phyloP scores from a whole-genome alignment of 129 eudicot species.

The Cynara cardunculus region DNA sequence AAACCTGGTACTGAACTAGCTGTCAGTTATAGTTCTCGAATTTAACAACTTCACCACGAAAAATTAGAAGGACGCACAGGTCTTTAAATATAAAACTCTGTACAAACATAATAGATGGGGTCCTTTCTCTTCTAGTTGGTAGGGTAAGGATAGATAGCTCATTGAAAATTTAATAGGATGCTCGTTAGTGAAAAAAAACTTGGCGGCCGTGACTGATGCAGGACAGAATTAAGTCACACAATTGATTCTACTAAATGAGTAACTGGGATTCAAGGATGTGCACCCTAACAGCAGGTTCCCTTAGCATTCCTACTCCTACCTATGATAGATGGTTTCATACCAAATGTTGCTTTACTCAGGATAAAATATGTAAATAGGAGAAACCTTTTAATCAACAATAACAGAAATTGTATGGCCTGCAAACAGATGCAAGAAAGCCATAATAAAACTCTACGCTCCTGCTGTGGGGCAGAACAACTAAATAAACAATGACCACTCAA shows the following conservation, averaged over 20 bases:
- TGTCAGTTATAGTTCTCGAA: background rate
- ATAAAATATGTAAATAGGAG: background rate
- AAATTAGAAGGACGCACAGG: background rate
- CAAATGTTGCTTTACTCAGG: slow-evolving; percentile 5
- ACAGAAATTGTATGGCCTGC: background rate
- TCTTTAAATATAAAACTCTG: background rate
- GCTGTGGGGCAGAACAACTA: background rate
- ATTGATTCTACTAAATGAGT: no score
- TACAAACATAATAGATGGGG: background rate
- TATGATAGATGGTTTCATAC: background rate
- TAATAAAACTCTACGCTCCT: background rate
- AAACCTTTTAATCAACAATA: background rate
- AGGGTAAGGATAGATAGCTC: background rate
- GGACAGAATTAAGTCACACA: no score
- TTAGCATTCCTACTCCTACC: background rate
- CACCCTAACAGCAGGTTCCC: background rate
- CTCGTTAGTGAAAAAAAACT: background rate
- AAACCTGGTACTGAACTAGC: background rate
- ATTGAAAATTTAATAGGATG: background rate
- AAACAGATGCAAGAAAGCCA: background rate
- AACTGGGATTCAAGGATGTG: background rate
- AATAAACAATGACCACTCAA: background rate
- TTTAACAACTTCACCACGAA: background rate
- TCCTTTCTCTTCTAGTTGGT: background rate
- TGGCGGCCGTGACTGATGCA: no score